Evolutionary conservation across 192 early-diverging fungal species (phyloP).

Genomic region (Allomyces arbusculus): DNA sequence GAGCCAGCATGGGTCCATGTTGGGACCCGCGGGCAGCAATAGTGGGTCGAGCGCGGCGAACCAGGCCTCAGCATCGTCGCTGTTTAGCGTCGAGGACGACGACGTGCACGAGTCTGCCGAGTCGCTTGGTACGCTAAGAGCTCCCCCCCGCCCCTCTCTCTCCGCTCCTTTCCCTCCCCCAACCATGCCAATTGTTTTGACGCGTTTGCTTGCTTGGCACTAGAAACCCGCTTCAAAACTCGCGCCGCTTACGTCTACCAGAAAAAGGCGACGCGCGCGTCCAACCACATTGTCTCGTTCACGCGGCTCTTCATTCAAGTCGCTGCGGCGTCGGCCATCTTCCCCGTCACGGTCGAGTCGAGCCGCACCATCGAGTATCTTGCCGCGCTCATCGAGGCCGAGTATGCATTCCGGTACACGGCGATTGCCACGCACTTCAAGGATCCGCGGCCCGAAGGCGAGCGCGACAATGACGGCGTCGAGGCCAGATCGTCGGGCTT

Average conservation of each 20-base stretch:
- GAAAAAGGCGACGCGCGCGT: neutral
- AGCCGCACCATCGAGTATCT: conserved; percentile 38
- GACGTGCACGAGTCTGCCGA: no score
- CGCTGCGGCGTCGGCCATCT: conserved; percentile 10
- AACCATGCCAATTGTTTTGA: no score
- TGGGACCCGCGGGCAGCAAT: no score
- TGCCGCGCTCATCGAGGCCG: conserved; percentile 44
- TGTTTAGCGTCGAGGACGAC: no score
- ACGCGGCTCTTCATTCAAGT: conserved; percentile 19
- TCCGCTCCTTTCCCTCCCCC: no score
- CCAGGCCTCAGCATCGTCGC: no score
- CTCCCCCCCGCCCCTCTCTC: no score
- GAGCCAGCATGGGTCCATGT: no score
- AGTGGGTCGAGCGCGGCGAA: no score
- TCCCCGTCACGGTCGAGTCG: conserved; percentile 28
- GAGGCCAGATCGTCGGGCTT: conserved; percentile 4
- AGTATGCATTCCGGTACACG: conserved; percentile 30
- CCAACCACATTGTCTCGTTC: conserved; percentile 21
- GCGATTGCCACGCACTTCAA: conserved; percentile 5
- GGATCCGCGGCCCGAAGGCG: conserved; percentile 6
- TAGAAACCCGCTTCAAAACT: no score
- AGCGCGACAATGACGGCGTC: conserved; percentile 9
- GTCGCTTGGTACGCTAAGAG: no score
- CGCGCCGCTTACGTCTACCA: neutral
- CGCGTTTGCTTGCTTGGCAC: no score